Conservation (phyloP, 2,329 filamentous ascomycete species). For the Ceratocystis harringtonii region DNA sequence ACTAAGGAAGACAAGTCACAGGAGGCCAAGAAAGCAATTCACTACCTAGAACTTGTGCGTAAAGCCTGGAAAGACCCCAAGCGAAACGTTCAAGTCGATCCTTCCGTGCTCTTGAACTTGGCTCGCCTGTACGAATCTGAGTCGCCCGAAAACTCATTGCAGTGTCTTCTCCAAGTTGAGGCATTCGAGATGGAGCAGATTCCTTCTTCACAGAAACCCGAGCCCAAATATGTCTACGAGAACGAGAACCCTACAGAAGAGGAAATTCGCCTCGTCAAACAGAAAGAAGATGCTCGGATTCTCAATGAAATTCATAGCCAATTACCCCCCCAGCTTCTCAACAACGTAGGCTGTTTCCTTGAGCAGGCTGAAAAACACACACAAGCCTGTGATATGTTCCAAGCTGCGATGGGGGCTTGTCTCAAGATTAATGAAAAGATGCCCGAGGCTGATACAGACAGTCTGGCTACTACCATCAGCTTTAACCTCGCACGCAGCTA, state of each 20-base stretch:
- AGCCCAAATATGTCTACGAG: constrained; percentile 24
- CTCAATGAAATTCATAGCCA: constrained; percentile 54
- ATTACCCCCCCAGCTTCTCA: constrained; percentile 78
- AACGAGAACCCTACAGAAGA: constrained; percentile 4
- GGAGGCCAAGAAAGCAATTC: constrained; percentile 75
- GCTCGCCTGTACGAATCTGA: constrained; percentile 80
- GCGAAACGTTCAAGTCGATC: constrained; percentile 64
- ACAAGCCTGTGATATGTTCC: constrained; percentile 71
- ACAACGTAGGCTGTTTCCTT: constrained; percentile 95
- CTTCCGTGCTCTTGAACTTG: constrained; percentile 79
- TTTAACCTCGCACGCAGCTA: constrained; percentile 93
- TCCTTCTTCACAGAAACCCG: constrained; percentile 29
- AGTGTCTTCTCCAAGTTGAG: constrained; percentile 84
- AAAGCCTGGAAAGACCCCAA: constrained; percentile 86
- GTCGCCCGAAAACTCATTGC: constrained; percentile 75
- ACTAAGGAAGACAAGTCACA: constrained; percentile 74
- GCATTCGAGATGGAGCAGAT: constrained; percentile 74
- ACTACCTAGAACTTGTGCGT: constrained; percentile 69
- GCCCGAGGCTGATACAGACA: constrained; percentile 72
- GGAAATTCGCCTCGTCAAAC: not conserved
- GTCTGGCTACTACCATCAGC: constrained; percentile 85
- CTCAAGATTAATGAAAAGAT: constrained; percentile 53
- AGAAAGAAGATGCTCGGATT: constrained; percentile 41
- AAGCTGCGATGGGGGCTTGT: constrained; percentile 79
- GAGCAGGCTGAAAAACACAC: constrained; percentile 75